Conservation (phyloP, 139 green algal genomes). For the Chlamydomonas sp. region DNA sequence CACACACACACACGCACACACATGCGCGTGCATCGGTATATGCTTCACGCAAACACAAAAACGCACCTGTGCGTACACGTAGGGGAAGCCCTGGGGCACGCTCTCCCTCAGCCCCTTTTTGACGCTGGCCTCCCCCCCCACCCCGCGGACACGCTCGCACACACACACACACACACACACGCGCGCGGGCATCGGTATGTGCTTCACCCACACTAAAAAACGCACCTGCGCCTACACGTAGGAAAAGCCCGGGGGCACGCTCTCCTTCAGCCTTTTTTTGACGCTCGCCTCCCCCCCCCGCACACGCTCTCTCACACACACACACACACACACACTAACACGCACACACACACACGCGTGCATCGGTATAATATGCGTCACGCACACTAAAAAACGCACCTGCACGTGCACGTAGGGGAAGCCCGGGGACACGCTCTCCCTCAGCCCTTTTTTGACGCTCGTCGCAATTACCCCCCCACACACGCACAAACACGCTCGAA, state of each 20-base stretch:
- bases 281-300: too few relatives aligned
- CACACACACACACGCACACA: neutral
- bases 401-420: constrained; percentile 93
- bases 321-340: too few relatives aligned
- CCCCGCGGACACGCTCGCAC: too few relatives aligned
- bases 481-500: too few relatives aligned
- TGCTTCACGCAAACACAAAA: too few relatives aligned
- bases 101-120: constrained; percentile 64
- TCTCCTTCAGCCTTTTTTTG: constrained; percentile 69
- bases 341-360: neutral
- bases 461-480: too few relatives aligned
- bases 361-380: too few relatives aligned
- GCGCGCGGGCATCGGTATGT: neutral
- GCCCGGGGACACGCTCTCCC: constrained; percentile 74
- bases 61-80: constrained; percentile 88
- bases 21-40: neutral
- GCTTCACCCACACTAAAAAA: too few relatives aligned
- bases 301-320: too few relatives aligned
- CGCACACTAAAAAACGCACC: too few relatives aligned
- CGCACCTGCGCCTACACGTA: constrained; percentile 90
- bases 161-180: neutral
- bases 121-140: too few relatives aligned
- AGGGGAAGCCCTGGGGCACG: constrained; percentile 90
- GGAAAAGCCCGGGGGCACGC: constrained; percentile 86
- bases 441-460: constrained; percentile 60